Base-by-base conservation (phyloP, 2,329 filamentous ascomycete genomes). In the Aspergillus fijiensis region DNA sequence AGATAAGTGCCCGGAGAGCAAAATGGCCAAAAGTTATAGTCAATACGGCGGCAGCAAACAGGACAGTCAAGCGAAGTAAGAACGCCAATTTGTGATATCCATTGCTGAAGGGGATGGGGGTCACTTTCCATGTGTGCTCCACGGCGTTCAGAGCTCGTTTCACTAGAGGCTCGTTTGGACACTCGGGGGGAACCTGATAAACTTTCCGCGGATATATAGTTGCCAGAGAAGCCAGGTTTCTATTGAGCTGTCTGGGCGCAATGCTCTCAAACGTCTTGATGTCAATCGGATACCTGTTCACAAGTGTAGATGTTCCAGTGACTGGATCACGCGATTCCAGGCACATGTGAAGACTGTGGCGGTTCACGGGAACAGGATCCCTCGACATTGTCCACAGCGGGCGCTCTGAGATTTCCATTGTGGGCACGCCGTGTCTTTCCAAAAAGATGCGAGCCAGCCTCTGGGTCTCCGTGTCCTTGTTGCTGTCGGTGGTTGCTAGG, bases 231-330 rank as follows among this genome's bases (percentile, higher is more conserved):
- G 79, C 78, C 25, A 82, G 65, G 58, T 81, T 80, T 35, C 77
- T 71, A 63, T 81, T 81, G 29, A 82, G 70, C 51, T 81, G 79
- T 12, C 73, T 67, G 12, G 79, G 75, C 14, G 79, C 74, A 61
- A 82, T 79, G 58, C 76, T 79, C 63, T 81, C 72, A 55, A 82
- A 82, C 0, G 77, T 80, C 60, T 74, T 72, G 51, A 82, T 62
- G 61, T 82, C 79, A 59, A 82, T 78, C 14, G 80, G 80, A 59
- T 70, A 80, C 49, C 70, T 74, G 65, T 69, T 70, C 42, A 77
- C 55, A 19, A 78, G 69, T 11, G 66, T 65, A 3, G 64, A 71
- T 53, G 74, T 72, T 5, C 75, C 75, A 19, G 72, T 75, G 10
- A 65, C 50, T 6, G 69, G 42, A 65, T 75, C 65, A 51, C 73